Percentiles rank a stretch among this genome's conserved stretches.
phyloP scores from a whole-genome alignment of 106 monocot genomes.

The Dioscorea zingiberensis region DNA sequence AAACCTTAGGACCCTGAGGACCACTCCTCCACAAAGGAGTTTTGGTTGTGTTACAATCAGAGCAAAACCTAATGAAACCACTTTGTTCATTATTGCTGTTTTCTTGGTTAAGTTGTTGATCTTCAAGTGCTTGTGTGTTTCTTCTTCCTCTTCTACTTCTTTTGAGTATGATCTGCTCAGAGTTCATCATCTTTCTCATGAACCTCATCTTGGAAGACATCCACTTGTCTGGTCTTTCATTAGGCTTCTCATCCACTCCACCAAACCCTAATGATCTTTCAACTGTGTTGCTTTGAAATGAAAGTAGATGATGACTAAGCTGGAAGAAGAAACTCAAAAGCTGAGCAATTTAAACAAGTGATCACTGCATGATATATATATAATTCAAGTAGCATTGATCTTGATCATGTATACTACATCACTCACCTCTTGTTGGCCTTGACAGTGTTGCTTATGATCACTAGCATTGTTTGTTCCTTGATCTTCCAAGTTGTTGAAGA shows the following conservation, averaged over 20 bases:
- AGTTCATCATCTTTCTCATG: slow-evolving; percentile 13
- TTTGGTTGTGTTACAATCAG: slow-evolving; percentile 42
- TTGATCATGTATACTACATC: no score
- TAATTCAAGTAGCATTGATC: no score
- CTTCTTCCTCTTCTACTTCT: background rate
- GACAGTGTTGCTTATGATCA: background rate
- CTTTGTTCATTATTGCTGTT: background rate
- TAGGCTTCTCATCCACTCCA: no score
- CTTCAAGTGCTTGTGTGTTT: background rate
- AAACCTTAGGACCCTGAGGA: slow-evolving; percentile 47
- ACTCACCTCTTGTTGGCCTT: slow-evolving; percentile 3
- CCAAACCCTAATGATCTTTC: no score
- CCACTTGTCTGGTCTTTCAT: slow-evolving; percentile 8
- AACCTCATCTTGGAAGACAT: slow-evolving; percentile 17
- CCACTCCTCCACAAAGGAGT: slow-evolving; percentile 61
- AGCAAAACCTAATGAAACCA: slow-evolving; percentile 31
- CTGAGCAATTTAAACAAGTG: no score
- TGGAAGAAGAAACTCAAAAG: background rate
- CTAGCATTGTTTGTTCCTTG: background rate
- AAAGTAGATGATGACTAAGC: background rate
- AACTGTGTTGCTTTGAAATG: background rate
- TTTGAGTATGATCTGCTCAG: background rate
- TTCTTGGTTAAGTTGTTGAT: slow-evolving; percentile 3
- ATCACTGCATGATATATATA: no score
- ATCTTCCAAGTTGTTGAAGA: background rate